A percentile compares a stretch with the other conserved stretches of the same genome.
These are phyloP conservation scores for Gnomoniopsis smithogilvyi DNA, from an alignment of 2,329 filamentous ascomycete genomes.

Conservation along the genomic window DNA sequence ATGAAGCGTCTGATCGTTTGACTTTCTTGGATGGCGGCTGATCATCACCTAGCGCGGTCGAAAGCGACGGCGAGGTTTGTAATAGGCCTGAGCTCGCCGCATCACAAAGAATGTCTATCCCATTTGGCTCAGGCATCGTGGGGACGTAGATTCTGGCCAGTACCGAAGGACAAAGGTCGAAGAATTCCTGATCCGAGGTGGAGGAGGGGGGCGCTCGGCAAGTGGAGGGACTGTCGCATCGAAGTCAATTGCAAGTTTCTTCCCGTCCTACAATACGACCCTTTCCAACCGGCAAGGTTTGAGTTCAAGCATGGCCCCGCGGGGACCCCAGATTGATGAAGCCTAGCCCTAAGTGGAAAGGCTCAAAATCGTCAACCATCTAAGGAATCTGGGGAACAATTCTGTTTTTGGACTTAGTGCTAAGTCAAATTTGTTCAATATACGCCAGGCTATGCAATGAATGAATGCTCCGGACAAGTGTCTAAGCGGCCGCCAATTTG, in stretches of 20 bases:
- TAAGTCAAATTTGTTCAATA: too few species aligned
- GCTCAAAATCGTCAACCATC: too few species aligned
- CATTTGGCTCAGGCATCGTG: constrained; percentile 26
- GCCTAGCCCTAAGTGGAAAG: too few species aligned
- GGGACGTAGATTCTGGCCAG: not conserved
- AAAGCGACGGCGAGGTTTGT: not conserved
- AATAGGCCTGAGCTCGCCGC: constrained; percentile 22
- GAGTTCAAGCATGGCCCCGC: too few species aligned
- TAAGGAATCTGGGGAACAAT: too few species aligned
- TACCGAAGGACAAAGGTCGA: not conserved
- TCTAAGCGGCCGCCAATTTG: too few species aligned
- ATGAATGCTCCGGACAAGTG: too few species aligned
- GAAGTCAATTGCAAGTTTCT: not conserved
- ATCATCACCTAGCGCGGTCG: not conserved
- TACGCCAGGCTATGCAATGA: too few species aligned
- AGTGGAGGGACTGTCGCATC: not conserved
- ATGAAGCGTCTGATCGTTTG: constrained; percentile 14
- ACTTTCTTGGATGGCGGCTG: constrained; percentile 7
- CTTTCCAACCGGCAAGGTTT: too few species aligned
- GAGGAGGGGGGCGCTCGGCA: not conserved
- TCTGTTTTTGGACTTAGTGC: too few species aligned
- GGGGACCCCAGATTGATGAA: too few species aligned
- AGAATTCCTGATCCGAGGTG: not conserved
- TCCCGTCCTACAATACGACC: too few species aligned
- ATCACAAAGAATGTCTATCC: constrained; percentile 28